Evolutionary conservation across 2,329 filamentous ascomycete genomes (phyloP).

Genomic region (Alternaria sp.): DNA sequence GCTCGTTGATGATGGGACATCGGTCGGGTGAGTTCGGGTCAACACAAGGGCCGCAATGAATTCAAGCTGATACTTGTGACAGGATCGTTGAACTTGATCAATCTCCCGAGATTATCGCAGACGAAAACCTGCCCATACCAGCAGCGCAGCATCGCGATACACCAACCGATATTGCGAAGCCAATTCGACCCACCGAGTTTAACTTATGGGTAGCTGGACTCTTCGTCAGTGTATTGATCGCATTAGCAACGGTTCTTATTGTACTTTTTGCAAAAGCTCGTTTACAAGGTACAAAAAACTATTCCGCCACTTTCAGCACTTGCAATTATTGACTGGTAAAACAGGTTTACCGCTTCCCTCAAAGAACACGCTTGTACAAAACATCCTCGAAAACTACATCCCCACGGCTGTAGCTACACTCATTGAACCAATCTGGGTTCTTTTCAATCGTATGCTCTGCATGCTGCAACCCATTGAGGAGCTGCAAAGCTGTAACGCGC

Average conservation of each 20-base stretch:
- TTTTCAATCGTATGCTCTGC: slow-evolving; percentile 62
- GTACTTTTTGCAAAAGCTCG: neutral
- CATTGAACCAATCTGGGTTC: slow-evolving; percentile 63
- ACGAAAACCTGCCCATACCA: neutral
- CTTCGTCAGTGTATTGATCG: neutral
- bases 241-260: neutral
- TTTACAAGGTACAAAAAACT: slow-evolving; percentile 11
- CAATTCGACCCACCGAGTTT: slow-evolving; percentile 5
- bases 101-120: neutral
- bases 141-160: neutral
- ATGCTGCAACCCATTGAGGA: slow-evolving; percentile 63
- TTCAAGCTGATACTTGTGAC: neutral
- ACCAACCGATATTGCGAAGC: neutral
- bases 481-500: slow-evolving; percentile 52
- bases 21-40: neutral
- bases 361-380: slow-evolving; percentile 46
- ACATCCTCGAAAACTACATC: slow-evolving; percentile 58
- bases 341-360: slow-evolving; percentile 14
- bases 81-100: neutral
- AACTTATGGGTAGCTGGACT: neutral
- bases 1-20: neutral
- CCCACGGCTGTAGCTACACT: slow-evolving; percentile 63
- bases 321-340: neutral
- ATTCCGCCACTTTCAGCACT: neutral
- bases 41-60: neutral